These are phyloP conservation scores for Narthecium ossifragum DNA, from an alignment of 106 monocot genomes.

Conservation along the genomic window DNA sequence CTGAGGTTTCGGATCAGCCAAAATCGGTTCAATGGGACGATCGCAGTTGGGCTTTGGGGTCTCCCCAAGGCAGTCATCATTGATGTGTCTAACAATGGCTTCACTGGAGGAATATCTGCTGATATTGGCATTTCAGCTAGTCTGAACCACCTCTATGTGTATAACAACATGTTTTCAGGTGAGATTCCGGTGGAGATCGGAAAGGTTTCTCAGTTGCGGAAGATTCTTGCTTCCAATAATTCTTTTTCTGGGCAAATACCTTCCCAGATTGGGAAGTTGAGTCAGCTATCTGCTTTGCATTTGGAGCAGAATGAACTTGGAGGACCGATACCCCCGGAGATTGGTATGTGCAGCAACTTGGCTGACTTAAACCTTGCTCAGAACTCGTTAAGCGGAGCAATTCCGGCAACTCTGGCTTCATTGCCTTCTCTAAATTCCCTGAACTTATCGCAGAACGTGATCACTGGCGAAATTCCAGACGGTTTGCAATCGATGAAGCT, in stretches of 20 bases:
- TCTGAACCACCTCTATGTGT: constrained; percentile 52
- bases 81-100: constrained; percentile 60
- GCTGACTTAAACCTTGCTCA: constrained; percentile 51
- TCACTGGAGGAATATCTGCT: constrained; percentile 46
- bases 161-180: constrained; percentile 63
- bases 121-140: constrained; percentile 41
- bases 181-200: constrained; percentile 57
- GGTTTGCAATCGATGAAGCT: constrained; percentile 57
- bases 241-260: constrained; percentile 61
- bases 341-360: constrained; percentile 46
- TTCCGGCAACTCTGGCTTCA: constrained; percentile 38
- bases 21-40: constrained; percentile 43
- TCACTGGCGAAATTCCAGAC: constrained; percentile 49
- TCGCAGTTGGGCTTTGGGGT: constrained; percentile 62
- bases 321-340: constrained; percentile 44
- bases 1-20: constrained; percentile 60
- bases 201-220: constrained; percentile 38
- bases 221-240: constrained; percentile 59
- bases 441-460: constrained; percentile 52
- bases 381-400: constrained; percentile 52
- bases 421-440: constrained; percentile 69
- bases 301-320: constrained; percentile 52
- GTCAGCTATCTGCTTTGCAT: constrained; percentile 47
- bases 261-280: constrained; percentile 39
- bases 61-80: constrained; percentile 57